A percentile compares a stretch with the other conserved stretches of the same genome.
phyloP scores from a whole-genome alignment of 768 basidiomycete genomes.

The Mycena pura region DNA sequence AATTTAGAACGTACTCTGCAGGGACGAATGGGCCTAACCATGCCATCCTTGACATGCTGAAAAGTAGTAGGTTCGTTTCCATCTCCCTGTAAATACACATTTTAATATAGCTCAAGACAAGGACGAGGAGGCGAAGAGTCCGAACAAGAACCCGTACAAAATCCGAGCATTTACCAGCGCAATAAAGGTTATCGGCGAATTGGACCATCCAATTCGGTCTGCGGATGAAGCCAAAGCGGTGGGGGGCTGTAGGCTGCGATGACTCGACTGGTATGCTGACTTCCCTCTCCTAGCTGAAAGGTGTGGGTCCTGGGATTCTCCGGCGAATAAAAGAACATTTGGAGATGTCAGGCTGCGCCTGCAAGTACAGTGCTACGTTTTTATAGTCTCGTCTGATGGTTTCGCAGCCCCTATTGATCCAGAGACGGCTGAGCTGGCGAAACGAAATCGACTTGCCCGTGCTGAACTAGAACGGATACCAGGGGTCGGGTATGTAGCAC shows the following conservation, averaged over 20 bases:
- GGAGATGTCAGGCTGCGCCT: constrained; percentile 38
- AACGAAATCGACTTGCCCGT: constrained; percentile 33
- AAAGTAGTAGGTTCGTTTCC: constrained; percentile 42
- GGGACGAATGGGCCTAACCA: constrained; percentile 39
- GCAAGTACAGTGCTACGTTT: constrained; percentile 35
- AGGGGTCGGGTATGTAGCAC: constrained; percentile 54
- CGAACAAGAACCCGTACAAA: constrained; percentile 52
- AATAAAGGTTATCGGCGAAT: constrained; percentile 46
- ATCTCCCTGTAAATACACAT: background rate
- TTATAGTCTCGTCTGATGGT: background rate
- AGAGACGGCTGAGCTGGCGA: constrained; percentile 30
- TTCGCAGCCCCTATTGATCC: constrained; percentile 9
- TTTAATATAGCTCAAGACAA: constrained; percentile 41
- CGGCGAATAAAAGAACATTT: constrained; percentile 53
- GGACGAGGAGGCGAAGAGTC: constrained; percentile 47
- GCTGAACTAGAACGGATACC: constrained; percentile 45
- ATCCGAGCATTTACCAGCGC: constrained; percentile 57
- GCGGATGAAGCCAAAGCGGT: constrained; percentile 50
- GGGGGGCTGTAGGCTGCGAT: constrained; percentile 7
- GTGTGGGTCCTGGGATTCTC: constrained; percentile 49
- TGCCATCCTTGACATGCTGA: constrained; percentile 47
- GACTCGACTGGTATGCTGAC: background rate
- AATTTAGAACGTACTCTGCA: constrained; percentile 8
- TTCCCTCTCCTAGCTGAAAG: constrained; percentile 34
- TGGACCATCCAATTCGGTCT: constrained; percentile 51